phyloP scores from a whole-genome alignment of 2,329 filamentous ascomycete genomes.

The Calonectria pteridis region DNA sequence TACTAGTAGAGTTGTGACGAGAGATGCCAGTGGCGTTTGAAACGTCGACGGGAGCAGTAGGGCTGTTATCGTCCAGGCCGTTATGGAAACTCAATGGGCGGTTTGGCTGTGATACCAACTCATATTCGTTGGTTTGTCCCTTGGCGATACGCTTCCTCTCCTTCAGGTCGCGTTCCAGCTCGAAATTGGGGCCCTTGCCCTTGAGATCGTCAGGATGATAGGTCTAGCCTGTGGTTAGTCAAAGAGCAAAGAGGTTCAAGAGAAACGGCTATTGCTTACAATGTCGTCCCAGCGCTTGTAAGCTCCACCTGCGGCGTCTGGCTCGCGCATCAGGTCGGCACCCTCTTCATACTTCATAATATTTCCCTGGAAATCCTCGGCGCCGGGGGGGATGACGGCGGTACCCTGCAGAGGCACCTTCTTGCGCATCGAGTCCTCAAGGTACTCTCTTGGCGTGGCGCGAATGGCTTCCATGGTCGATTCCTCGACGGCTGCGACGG shows the following conservation, averaged over 20 bases:
- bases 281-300: constrained; percentile 82
- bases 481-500: constrained; percentile 80
- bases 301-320: constrained; percentile 74
- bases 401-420: constrained; percentile 87
- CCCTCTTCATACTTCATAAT: constrained; percentile 86
- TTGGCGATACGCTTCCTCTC: constrained; percentile 60
- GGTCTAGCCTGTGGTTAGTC: constrained; percentile 54
- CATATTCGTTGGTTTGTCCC: constrained; percentile 56
- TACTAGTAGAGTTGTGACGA: constrained; percentile 58
- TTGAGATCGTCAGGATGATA: constrained; percentile 85
- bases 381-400: constrained; percentile 80
- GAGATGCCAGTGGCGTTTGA: constrained; percentile 45
- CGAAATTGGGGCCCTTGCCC: constrained; percentile 82
- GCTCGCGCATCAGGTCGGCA: constrained; percentile 85
- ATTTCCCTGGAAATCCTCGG: constrained; percentile 75
- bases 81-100: constrained; percentile 53
- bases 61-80: constrained; percentile 56
- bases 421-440: constrained; percentile 77
- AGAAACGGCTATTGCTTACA: constrained; percentile 64
- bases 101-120: constrained; percentile 58
- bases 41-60: constrained; percentile 39
- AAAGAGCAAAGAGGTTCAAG: too few relatives aligned
- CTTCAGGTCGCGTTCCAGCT: constrained; percentile 76
- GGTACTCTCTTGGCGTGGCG: constrained; percentile 84
- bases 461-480: constrained; percentile 82